These are phyloP conservation scores for Colletotrichum tanaceti DNA, from an alignment of 2,329 filamentous ascomycete genomes.

Conservation along the genomic window DNA sequence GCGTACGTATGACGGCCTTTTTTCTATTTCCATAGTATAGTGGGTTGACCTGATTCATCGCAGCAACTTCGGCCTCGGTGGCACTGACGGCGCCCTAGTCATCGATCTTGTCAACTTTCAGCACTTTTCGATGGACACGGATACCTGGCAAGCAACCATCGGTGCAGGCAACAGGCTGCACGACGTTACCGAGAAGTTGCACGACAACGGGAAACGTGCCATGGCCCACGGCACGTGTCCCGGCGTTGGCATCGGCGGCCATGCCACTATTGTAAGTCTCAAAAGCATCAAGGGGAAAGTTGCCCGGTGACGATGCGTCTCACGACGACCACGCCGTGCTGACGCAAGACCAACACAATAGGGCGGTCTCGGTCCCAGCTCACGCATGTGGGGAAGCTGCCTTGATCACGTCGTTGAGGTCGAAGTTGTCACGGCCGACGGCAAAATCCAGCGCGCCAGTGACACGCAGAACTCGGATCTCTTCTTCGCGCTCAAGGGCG, in stretches of 20 bases:
- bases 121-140: constrained; percentile 63
- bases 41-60: not conserved
- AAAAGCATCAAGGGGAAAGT: not conserved
- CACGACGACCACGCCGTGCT: constrained; percentile 12
- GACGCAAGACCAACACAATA: constrained; percentile 44
- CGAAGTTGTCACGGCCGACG: constrained; percentile 68
- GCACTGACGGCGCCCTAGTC: constrained; percentile 61
- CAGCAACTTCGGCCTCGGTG: constrained; percentile 60
- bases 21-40: not conserved
- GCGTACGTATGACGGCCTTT: constrained; percentile 54
- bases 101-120: constrained; percentile 67
- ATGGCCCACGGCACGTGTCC: constrained; percentile 71
- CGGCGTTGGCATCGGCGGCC: constrained; percentile 68
- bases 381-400: constrained; percentile 68
- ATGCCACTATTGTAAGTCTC: constrained; percentile 64
- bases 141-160: constrained; percentile 65
- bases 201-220: constrained; percentile 64
- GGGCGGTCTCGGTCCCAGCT: constrained; percentile 69
- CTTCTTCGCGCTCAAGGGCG: constrained; percentile 68
- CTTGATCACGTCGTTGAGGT: constrained; percentile 67
- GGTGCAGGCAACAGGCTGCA: constrained; percentile 65
- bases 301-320: constrained; percentile 6
- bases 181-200: constrained; percentile 62
- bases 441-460: constrained; percentile 61
- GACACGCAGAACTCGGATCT: constrained; percentile 62